phyloP scores from a whole-genome alignment of 2,329 filamentous ascomycete species.

The Neurospora crassa region DNA sequence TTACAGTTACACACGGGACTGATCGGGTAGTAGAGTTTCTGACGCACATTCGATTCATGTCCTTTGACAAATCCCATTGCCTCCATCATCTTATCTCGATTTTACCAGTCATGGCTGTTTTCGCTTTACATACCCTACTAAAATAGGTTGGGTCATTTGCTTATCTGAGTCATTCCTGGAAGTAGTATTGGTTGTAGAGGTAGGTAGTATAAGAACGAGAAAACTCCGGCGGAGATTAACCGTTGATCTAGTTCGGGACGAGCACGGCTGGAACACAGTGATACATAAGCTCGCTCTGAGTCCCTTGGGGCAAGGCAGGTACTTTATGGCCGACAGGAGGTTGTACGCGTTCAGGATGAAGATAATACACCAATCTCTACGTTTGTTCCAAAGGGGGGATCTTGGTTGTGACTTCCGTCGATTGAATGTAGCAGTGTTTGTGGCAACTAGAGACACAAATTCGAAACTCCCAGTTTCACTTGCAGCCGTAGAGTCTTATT shows the following conservation, averaged over 20 bases:
- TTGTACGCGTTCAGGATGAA: not conserved
- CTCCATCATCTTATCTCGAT: not conserved
- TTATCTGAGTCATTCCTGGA: not conserved
- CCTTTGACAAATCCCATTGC: not conserved
- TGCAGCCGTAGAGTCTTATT: not conserved
- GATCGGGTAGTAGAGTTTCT: not conserved
- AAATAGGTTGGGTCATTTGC: not conserved
- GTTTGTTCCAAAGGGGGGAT: not conserved
- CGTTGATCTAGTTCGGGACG: not conserved
- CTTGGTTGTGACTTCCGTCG: not conserved
- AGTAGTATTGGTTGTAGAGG: not conserved
- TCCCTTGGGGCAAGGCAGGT: not conserved
- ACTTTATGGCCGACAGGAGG: not conserved
- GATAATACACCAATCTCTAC: not conserved
- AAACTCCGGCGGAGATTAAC: not conserved
- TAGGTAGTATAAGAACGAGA: not conserved
- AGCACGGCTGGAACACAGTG: not conserved
- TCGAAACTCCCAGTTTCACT: not conserved
- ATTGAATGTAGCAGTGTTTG: not conserved
- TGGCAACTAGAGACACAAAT: not conserved
- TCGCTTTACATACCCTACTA: not conserved
- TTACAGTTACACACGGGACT: not conserved
- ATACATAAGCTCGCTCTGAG: not conserved
- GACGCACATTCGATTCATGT: not conserved
- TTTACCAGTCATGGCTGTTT: not conserved